phyloP scores from a whole-genome alignment of 345 rosid species.

The Turnera subulata region DNA sequence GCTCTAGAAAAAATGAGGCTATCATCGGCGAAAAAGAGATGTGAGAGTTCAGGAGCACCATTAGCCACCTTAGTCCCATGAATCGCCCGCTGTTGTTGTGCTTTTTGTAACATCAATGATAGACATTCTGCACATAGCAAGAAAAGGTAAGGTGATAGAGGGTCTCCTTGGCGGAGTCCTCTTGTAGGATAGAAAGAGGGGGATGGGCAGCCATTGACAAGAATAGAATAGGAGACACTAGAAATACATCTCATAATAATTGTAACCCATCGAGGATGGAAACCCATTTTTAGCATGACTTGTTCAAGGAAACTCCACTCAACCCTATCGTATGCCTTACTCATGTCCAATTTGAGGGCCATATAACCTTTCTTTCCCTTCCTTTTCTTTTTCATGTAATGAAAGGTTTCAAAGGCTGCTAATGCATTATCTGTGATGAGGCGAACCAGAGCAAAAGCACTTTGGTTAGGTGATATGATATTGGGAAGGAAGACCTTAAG shows the following conservation, averaged over 20 bases:
- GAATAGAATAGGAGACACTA: not conserved
- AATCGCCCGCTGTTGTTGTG: rapidly evolving
- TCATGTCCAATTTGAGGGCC: not conserved
- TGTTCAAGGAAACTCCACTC: too few species aligned
- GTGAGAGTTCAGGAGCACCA: not conserved
- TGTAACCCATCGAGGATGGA: not conserved
- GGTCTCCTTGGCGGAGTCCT: not conserved
- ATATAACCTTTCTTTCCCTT: not conserved
- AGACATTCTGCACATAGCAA: too few species aligned
- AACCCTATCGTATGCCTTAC: not conserved
- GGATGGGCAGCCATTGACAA: not conserved
- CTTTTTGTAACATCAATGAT: not conserved
- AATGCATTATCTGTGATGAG: not conserved
- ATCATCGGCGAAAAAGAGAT: not conserved
- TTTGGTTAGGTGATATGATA: not conserved
- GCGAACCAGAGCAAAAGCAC: not conserved
- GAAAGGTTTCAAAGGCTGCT: too few species aligned
- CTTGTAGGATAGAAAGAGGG: not conserved
- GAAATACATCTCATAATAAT: not conserved
- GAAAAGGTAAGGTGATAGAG: not conserved
- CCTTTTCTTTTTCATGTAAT: not conserved
- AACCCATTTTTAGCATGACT: not conserved
- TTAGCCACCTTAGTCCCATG: not conserved
- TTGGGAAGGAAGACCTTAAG: not conserved
- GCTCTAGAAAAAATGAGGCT: not conserved